Conservation (phyloP, 1,139 yeast species). For the Taiozyma sp. region DNA sequence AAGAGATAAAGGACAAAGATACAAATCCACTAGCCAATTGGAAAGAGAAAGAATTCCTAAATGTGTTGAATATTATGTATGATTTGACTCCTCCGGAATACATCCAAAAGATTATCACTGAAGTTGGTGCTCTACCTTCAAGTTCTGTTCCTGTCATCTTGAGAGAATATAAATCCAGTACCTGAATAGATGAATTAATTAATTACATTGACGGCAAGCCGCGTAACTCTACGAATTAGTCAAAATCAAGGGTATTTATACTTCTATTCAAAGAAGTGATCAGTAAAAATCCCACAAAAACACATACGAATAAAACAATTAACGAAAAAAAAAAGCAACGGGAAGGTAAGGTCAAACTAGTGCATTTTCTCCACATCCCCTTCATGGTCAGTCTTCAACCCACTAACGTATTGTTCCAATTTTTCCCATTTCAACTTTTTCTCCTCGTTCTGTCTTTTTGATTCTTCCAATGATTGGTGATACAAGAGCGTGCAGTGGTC, state of each 20-base stretch:
- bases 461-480: constrained; percentile 69
- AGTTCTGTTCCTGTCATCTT: constrained; percentile 95
- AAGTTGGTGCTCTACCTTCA: constrained; percentile 94
- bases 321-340: not conserved
- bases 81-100: constrained; percentile 94
- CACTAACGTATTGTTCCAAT: constrained; percentile 57
- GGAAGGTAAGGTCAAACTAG: not conserved
- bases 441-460: constrained; percentile 49
- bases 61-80: constrained; percentile 80
- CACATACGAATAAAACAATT: not conserved
- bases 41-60: constrained; percentile 59
- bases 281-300: not conserved
- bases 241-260: not conserved
- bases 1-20: constrained; percentile 20
- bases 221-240: not conserved
- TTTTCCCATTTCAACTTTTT: constrained; percentile 75
- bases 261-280: not conserved
- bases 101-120: constrained; percentile 92
- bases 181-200: not conserved
- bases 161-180: constrained; percentile 69
- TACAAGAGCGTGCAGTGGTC: constrained; percentile 89
- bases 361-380: not conserved
- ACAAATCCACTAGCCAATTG: constrained; percentile 52
- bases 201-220: not conserved
- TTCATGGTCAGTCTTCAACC: constrained; percentile 3